Conservation (phyloP, 176 grass and related monocot genomes). For the Triticum aestivum region IWGSC_CS_RefSeq_v2.1 NC_057809.1:378941625-378942124, state of each 20-base stretch:
- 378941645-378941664: not conserved
- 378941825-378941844: not conserved
- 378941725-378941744: not conserved
- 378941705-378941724: constrained; percentile 22
- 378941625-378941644: constrained; percentile 39
- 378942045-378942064: too few species aligned
- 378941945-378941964: constrained; percentile 36
- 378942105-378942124: not conserved
- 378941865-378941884: constrained; percentile 12
- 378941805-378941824: too few species aligned
- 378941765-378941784: constrained; percentile 12
- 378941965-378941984: constrained; percentile 42
- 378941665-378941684: not conserved
- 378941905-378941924: not conserved
- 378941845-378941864: not conserved
- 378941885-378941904: constrained; percentile 23
- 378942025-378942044: not conserved
- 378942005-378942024: not conserved
- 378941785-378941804: not conserved
- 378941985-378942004: too few species aligned
- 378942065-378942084: not conserved
- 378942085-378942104: not conserved
- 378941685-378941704: constrained; percentile 30
- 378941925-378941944: constrained; percentile 24
- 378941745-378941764: constrained; percentile 32